These are phyloP conservation scores for Ballota nigra DNA, from an alignment of 257 asterid genomes.

Conservation along the genomic window DNA sequence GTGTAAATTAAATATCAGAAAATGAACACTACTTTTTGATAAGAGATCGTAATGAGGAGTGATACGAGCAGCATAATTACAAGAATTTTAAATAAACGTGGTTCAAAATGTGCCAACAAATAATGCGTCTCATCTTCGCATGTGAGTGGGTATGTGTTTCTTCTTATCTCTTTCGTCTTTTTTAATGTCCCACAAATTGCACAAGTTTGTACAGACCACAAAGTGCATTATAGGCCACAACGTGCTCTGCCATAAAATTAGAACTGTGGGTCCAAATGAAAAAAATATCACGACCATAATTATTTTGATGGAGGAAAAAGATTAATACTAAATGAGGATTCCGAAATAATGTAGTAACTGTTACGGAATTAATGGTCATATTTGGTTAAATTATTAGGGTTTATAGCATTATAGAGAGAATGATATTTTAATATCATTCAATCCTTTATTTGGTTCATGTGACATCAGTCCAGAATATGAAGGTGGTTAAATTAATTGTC, in stretches of 20 bases:
- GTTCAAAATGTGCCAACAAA: background rate
- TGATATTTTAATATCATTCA: too few species aligned
- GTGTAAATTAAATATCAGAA: background rate
- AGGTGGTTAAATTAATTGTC: too few species aligned
- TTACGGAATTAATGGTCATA: too few species aligned
- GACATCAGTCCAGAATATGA: too few species aligned
- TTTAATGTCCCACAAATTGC: slow-evolving; percentile 17
- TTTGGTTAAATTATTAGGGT: too few species aligned
- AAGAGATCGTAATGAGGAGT: slow-evolving; percentile 19
- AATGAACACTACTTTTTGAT: slow-evolving; percentile 11
- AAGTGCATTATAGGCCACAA: slow-evolving; percentile 18
- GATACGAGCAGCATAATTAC: slow-evolving; percentile 16
- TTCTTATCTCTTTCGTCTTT: slow-evolving; percentile 1
- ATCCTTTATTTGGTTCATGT: too few species aligned
- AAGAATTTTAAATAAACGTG: background rate
- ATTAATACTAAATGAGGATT: background rate
- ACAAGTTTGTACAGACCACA: slow-evolving; percentile 17
- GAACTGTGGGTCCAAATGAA: background rate
- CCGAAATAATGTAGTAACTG: too few species aligned
- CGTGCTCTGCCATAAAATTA: background rate
- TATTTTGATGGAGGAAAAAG: background rate
- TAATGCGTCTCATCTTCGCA: background rate
- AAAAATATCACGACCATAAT: background rate
- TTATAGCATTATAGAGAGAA: too few species aligned
- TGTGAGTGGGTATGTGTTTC: slow-evolving; percentile 5